Percentiles rank a stretch among this genome's conserved stretches.
These are phyloP conservation scores for Beauveria sp. DNA, from an alignment of 2,329 filamentous ascomycete species.

Conservation along the genomic window DNA sequence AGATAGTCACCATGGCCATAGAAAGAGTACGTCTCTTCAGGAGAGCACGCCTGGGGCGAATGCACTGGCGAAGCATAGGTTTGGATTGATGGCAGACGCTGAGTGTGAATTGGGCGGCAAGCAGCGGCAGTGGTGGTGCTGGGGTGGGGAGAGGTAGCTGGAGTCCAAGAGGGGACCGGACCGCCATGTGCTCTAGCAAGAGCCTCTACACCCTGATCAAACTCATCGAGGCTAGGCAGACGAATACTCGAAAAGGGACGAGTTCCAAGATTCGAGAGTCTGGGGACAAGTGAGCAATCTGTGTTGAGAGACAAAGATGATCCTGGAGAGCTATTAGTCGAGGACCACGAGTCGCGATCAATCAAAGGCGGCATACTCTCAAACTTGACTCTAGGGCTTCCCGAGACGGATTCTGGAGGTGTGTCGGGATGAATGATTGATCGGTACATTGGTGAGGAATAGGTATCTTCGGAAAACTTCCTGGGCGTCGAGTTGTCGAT, in stretches of 20 bases:
- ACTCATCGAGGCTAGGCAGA: slow-evolving; percentile 30
- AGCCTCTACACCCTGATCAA: slow-evolving; percentile 30
- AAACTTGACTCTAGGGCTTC: slow-evolving; percentile 26
- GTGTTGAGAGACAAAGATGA: slow-evolving; percentile 17
- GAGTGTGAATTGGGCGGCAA: slow-evolving; percentile 17
- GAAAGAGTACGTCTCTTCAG: slow-evolving; percentile 17
- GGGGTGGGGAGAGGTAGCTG: slow-evolving; percentile 21
- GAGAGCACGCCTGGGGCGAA: slow-evolving; percentile 3
- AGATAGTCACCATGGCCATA: slow-evolving; percentile 19
- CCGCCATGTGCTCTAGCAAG: slow-evolving; percentile 25
- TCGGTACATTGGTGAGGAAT: slow-evolving; percentile 15
- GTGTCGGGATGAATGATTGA: slow-evolving; percentile 19
- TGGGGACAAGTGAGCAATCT: slow-evolving; percentile 21
- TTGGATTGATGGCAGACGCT: slow-evolving; percentile 17
- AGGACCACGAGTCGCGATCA: background rate
- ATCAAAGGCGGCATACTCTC: slow-evolving; percentile 20
- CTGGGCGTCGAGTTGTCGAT: slow-evolving; percentile 14
- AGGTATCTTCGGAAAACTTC: slow-evolving; percentile 17
- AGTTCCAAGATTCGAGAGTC: slow-evolving; percentile 14
- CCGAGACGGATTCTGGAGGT: slow-evolving; percentile 25
- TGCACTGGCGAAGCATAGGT: slow-evolving; percentile 12
- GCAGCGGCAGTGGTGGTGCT: slow-evolving; percentile 14
- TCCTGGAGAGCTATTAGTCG: slow-evolving; percentile 11
- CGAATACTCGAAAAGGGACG: slow-evolving; percentile 16
- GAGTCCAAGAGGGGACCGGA: slow-evolving; percentile 19